These are phyloP conservation scores for Arxiozyma heterogenica DNA, from an alignment of 1,139 yeast species.

Conservation along the genomic window DNA sequence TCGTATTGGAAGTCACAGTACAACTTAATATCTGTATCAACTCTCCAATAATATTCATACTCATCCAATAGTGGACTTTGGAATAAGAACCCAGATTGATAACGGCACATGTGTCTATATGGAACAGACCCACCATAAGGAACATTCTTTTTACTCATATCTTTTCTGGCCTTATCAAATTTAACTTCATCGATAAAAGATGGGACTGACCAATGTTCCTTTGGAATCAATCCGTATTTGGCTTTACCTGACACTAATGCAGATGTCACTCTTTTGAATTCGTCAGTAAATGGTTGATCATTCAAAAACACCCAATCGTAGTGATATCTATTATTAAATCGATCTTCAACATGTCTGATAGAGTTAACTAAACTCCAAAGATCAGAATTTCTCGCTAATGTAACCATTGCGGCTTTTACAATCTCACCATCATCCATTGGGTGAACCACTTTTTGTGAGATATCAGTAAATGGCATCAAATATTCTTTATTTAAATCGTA, in stretches of 20 bases:
- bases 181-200: constrained; percentile 49
- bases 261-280: constrained; percentile 36
- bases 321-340: constrained; percentile 56
- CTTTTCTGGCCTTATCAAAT: constrained; percentile 42
- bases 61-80: constrained; percentile 62
- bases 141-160: constrained; percentile 40
- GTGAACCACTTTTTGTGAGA: constrained; percentile 22
- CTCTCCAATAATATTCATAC: constrained; percentile 89
- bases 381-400: constrained; percentile 68
- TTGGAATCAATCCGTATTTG: constrained; percentile 43
- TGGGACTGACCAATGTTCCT: constrained; percentile 50
- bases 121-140: constrained; percentile 57
- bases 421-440: constrained; percentile 31
- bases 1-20: constrained; percentile 78
- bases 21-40: constrained; percentile 74
- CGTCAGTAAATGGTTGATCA: constrained; percentile 42
- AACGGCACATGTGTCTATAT: constrained; percentile 86
- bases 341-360: constrained; percentile 59
- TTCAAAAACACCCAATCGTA: constrained; percentile 75
- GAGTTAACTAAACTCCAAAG: constrained; percentile 51
- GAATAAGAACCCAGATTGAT: constrained; percentile 83
- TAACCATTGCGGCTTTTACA: constrained; percentile 63
- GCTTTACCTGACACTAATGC: constrained; percentile 41
- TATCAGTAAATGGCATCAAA: constrained; percentile 24
- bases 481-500: constrained; percentile 6